Percentiles rank a stretch among this genome's conserved stretches.
These are phyloP conservation scores for Yarrowia galli DNA, from an alignment of 1,139 yeast species.

Conservation along the genomic window DNA sequence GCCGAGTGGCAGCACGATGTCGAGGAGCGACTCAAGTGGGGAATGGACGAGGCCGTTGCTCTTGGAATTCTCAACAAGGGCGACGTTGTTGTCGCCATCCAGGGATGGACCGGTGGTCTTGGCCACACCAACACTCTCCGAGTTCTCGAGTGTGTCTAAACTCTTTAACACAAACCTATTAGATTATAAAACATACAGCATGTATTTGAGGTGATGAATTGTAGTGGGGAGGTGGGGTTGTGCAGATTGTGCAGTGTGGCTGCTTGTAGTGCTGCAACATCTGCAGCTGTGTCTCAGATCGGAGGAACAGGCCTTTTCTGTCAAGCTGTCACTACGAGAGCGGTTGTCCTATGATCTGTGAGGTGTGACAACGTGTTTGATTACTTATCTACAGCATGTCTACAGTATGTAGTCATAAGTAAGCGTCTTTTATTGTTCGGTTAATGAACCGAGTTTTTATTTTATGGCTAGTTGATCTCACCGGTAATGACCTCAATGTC, in stretches of 20 bases:
- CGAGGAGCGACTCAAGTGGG: conserved; percentile 93
- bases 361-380: no score
- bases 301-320: no score
- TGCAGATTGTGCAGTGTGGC: no score
- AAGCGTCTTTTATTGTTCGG: not conserved
- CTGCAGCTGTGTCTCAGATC: no score
- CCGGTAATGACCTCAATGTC: conserved; percentile 15
- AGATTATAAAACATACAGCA: conserved; percentile 36
- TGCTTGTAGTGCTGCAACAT: no score
- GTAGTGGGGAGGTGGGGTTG: no score
- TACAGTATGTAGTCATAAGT: no score
- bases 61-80: conserved; percentile 87
- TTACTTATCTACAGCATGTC: no score
- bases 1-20: conserved; percentile 95
- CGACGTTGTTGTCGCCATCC: conserved; percentile 91
- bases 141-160: conserved; percentile 51
- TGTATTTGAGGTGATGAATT: not conserved
- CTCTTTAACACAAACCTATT: conserved; percentile 18
- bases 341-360: no score
- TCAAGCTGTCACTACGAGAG: no score
- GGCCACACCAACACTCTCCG: conserved; percentile 99
- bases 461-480: conserved; percentile 1
- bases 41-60: conserved; percentile 86
- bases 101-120: conserved; percentile 98
- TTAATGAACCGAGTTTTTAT: conserved; percentile 4